Percentiles rank a stretch among this genome's conserved stretches.
Evolutionary conservation across 2,329 filamentous ascomycete genomes (phyloP).

Genomic region (Epichloe festucae): DNA sequence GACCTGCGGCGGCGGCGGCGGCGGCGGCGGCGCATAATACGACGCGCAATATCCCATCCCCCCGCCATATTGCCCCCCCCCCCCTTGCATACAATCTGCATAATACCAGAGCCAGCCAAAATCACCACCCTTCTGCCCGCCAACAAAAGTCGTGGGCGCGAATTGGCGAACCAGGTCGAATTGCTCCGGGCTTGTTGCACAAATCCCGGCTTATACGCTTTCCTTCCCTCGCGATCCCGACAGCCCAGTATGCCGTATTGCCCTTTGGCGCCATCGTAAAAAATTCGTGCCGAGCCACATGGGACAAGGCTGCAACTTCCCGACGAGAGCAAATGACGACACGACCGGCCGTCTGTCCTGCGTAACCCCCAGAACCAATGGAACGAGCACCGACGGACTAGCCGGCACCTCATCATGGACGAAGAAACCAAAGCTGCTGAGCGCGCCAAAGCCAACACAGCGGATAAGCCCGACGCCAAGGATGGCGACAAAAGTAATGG

Average conservation of each 20-base stretch:
- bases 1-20: too few species aligned
- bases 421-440: slow-evolving; percentile 18
- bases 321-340: slow-evolving; percentile 18
- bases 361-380: slow-evolving; percentile 20
- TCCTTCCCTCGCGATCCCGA: neutral
- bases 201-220: neutral
- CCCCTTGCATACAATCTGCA: too few species aligned
- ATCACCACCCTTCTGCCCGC: neutral
- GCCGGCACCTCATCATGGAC: slow-evolving; percentile 19
- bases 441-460: slow-evolving; percentile 16
- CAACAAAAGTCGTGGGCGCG: neutral
- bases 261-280: slow-evolving; percentile 1
- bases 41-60: too few species aligned
- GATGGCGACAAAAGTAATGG: neutral
- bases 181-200: neutral
- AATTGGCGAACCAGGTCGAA: neutral
- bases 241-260: slow-evolving; percentile 5
- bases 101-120: neutral
- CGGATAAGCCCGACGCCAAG: slow-evolving; percentile 7
- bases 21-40: too few species aligned
- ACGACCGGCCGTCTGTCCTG: slow-evolving; percentile 16
- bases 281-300: neutral
- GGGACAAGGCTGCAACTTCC: slow-evolving; percentile 14
- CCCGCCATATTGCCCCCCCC: too few species aligned
- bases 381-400: slow-evolving; percentile 15